These are phyloP conservation scores for Exserohilum turcica DNA, from an alignment of 2,329 filamentous ascomycete genomes.

Conservation along the genomic window DNA sequence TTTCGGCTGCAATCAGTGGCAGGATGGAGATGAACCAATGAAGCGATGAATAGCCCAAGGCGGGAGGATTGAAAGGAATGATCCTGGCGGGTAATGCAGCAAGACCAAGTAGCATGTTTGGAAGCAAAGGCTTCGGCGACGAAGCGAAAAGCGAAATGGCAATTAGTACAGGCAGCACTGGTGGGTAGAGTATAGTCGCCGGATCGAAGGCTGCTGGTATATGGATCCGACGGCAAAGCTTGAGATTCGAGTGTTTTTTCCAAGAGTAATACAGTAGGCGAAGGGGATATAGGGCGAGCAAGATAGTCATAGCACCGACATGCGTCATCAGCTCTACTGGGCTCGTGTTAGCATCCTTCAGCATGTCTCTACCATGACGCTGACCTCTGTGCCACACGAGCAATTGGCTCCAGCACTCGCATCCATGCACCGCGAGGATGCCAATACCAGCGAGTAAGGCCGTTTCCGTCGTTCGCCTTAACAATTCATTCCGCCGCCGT, in stretches of 20 bases:
- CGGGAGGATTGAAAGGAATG: slow-evolving; percentile 66
- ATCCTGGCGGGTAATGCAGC: slow-evolving; percentile 75
- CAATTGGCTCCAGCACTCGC: slow-evolving; percentile 40
- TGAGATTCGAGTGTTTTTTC: slow-evolving; percentile 32
- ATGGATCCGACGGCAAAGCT: slow-evolving; percentile 56
- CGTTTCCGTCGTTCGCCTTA: slow-evolving; percentile 65
- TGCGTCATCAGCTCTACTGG: slow-evolving; percentile 51
- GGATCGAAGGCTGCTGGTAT: slow-evolving; percentile 85
- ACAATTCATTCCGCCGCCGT: slow-evolving; percentile 88
- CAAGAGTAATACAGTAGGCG: slow-evolving; percentile 44
- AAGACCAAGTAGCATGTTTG: slow-evolving; percentile 81
- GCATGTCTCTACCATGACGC: slow-evolving; percentile 1
- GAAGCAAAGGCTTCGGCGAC: slow-evolving; percentile 67
- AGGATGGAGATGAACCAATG: slow-evolving; percentile 80
- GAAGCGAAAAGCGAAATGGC: slow-evolving; percentile 72
- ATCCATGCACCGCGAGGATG: slow-evolving; percentile 51
- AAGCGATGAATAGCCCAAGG: slow-evolving; percentile 65
- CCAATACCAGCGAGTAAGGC: slow-evolving; percentile 60
- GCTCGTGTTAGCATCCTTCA: slow-evolving; percentile 20
- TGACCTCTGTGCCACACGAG: slow-evolving; percentile 50
- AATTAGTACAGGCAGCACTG: slow-evolving; percentile 74
- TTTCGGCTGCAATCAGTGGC: slow-evolving; percentile 64
- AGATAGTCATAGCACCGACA: slow-evolving; percentile 35
- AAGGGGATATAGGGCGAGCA: slow-evolving; percentile 47
- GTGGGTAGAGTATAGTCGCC: slow-evolving; percentile 86